Base-by-base conservation (phyloP, 805 yeast genomes). In the Yarrowia sp. region DNA sequence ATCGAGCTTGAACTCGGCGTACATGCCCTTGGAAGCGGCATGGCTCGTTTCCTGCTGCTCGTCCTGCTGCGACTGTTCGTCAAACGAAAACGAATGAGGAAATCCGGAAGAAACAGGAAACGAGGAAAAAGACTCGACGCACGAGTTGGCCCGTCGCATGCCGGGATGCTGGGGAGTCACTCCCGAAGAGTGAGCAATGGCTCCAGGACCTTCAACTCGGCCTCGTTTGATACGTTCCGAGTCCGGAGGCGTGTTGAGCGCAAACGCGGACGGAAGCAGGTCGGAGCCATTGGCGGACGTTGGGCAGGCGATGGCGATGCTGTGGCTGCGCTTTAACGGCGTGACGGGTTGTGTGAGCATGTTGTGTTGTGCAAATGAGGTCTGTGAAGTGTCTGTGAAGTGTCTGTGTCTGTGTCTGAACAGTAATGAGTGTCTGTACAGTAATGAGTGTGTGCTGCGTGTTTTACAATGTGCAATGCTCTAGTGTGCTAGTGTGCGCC, bases 261-360 rank as follows among this genome's bases (percentile, higher is more conserved):
- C 64, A 43, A 58, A 44, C 9, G 64, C 64, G 28, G 64, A 58
- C 11, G 64, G 64, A 17, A 58, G 28, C 43, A 58, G 15, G 42
- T 58, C 64, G 8, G 51, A 41, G 58, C 58, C 61, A 28, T 28
- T 51, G 33, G 44, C 58, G 3, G 53, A 51, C 33, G 58, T 51
- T 42, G 58, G 58, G 18, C 58, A 51, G 11, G 60, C 44, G 15
- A 51, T 51, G 28, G 60, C 63, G 42, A 58, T 36, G 51, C 51
- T 43, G 33, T 58, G 50, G 64, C 64, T 58, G 8, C 64, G 50
- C 28, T 58, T 58, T 33, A 58, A 43, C 64, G 64, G 64, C 42
- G 64, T 58, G 5, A 58, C 64, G 22, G 64, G 64, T 28, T 55
- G 58, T 15, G 61, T 55, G 47, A 55, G 61, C 61, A 55, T 55